These are phyloP conservation scores for Elaphomyces granulatus DNA, from an alignment of 495 filamentous ascomycete genomes.

Conservation along the genomic window DNA sequence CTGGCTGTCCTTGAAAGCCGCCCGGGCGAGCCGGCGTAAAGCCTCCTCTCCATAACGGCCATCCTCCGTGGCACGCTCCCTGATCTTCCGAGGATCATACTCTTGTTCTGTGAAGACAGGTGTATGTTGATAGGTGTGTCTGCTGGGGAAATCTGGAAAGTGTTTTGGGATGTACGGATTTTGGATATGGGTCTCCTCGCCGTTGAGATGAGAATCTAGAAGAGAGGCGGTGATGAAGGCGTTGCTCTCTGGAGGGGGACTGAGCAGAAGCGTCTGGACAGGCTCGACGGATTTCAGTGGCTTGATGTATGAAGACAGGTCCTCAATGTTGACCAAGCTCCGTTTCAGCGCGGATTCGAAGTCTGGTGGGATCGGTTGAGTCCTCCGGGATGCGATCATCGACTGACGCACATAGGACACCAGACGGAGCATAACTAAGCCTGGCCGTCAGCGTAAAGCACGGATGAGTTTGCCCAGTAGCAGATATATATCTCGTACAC, in stretches of 20 bases:
- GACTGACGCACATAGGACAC: conserved; percentile 42
- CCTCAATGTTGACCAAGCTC: conserved; percentile 18
- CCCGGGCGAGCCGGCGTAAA: conserved; percentile 47
- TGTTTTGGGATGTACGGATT: conserved; percentile 47
- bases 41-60: conserved; percentile 62
- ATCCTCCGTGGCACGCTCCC: conserved; percentile 59
- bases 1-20: conserved; percentile 32
- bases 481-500: conserved; percentile 33
- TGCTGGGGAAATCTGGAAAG: conserved; percentile 56
- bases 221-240: conserved; percentile 27
- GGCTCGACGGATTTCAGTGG: conserved; percentile 18
- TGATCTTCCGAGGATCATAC: conserved; percentile 52
- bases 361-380: conserved; percentile 49
- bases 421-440: conserved; percentile 43
- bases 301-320: conserved; percentile 29
- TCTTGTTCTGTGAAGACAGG: conserved; percentile 51
- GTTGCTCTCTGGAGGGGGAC: conserved; percentile 30
- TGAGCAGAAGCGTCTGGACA: conserved; percentile 25
- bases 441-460: conserved; percentile 1
- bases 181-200: conserved; percentile 31
- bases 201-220: conserved; percentile 40
- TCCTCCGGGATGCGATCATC: conserved; percentile 46
- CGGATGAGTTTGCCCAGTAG: background rate
- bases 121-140: conserved; percentile 58
- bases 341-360: conserved; percentile 48